Evolutionary conservation across 202 grass and related monocot species (phyloP).

Genomic region (Cymbopogon flexuosus): DNA sequence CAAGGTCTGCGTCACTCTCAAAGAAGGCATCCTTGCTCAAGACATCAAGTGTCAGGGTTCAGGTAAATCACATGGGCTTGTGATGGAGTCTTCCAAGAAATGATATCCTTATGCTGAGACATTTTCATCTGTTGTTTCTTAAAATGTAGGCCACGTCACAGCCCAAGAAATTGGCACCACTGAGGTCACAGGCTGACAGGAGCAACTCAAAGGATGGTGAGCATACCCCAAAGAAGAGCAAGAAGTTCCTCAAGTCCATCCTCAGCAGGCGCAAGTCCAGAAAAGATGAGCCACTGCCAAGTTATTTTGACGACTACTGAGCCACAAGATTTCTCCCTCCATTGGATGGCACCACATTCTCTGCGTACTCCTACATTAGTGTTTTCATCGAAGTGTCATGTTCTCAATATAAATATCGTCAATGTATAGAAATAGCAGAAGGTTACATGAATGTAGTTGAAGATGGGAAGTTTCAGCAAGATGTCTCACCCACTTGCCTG

Average conservation of each 20-base stretch:
- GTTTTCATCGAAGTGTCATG: conserved; percentile 8
- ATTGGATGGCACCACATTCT: neutral
- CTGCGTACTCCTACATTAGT: neutral
- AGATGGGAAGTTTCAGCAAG: neutral
- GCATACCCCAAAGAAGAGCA: conserved; percentile 67
- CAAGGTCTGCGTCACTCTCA: conserved; percentile 58
- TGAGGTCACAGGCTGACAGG: conserved; percentile 61
- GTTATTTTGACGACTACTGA: conserved; percentile 38
- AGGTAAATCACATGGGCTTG: conserved; percentile 46
- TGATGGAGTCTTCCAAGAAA: neutral
- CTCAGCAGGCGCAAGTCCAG: conserved; percentile 84
- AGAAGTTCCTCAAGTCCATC: conserved; percentile 76
- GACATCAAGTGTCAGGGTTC: conserved; percentile 62
- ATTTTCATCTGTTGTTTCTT: conserved; percentile 11
- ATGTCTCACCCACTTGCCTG: neutral
- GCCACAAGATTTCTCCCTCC: neutral
- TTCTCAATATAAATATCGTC: neutral
- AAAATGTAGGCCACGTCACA: conserved; percentile 37
- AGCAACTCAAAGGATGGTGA: conserved; percentile 41
- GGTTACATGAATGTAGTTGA: neutral
- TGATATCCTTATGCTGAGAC: neutral
- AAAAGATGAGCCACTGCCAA: conserved; percentile 62
- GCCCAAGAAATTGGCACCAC: conserved; percentile 54
- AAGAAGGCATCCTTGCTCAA: conserved; percentile 71
- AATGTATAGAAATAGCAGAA: conserved; percentile 19